These are phyloP conservation scores for Naganishia kalamii DNA, from an alignment of 768 basidiomycete species.

Conservation along the genomic window DNA sequence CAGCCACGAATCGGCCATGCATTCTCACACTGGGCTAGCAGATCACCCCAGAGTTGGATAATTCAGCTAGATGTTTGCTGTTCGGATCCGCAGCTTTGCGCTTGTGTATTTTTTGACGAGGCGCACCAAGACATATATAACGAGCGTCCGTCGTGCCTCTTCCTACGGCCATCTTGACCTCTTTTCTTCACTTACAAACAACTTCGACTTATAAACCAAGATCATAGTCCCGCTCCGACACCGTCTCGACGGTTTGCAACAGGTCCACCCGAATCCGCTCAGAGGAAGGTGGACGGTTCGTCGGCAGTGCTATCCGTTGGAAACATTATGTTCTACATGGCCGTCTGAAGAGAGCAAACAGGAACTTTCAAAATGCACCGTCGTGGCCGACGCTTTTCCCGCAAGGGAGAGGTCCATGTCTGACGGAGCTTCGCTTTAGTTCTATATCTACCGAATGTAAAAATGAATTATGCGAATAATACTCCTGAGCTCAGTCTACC, in stretches of 20 bases:
- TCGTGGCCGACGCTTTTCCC: constrained; percentile 2
- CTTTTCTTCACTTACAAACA: constrained; percentile 16
- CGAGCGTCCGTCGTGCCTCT: neutral
- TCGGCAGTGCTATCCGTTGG: neutral
- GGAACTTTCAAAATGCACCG: constrained; percentile 16
- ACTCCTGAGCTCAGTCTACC: too few species aligned
- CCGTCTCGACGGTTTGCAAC: neutral
- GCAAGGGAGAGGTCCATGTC: constrained; percentile 12
- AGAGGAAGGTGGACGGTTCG: constrained; percentile 2
- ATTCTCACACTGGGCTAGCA: neutral
- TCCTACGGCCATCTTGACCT: neutral
- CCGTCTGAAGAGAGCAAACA: neutral
- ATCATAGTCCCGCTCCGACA: constrained; percentile 11
- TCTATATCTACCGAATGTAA: neutral
- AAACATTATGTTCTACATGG: constrained; percentile 11
- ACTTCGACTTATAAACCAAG: constrained; percentile 18
- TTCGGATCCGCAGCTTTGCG: too few species aligned
- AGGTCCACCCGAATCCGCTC: constrained; percentile 15
- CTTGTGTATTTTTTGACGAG: too few species aligned
- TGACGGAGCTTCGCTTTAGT: constrained; percentile 18
- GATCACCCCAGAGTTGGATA: neutral
- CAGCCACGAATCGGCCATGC: neutral
- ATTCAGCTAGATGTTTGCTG: too few species aligned
- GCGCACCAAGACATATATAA: too few species aligned
- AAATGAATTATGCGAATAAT: too few species aligned